Evolutionary conservation across 305 asterid species (phyloP).

Genomic region (Plantago rigida): DNA sequence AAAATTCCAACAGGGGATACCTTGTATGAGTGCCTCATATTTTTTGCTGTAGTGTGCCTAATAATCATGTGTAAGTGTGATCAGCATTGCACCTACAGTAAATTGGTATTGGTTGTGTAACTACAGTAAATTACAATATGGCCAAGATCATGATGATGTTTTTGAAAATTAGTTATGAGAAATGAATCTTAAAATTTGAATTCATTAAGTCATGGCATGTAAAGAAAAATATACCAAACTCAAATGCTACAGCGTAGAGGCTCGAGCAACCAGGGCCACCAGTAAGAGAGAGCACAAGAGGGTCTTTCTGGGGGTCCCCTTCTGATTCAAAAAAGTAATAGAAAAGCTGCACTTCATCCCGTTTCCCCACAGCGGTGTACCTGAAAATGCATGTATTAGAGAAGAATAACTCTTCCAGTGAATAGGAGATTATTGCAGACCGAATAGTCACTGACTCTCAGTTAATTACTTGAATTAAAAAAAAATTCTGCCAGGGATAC

Average conservation of each 20-base stretch:
- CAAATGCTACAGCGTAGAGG: constrained; percentile 23
- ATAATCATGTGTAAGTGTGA: too few relatives aligned
- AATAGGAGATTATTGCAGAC: neutral
- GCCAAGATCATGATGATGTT: too few relatives aligned
- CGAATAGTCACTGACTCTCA: too few relatives aligned
- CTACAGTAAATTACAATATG: too few relatives aligned
- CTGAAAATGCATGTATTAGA: constrained; percentile 13
- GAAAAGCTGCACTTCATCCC: constrained; percentile 26
- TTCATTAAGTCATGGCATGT: neutral
- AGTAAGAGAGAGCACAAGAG: constrained; percentile 26
- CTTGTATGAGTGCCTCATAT: too few relatives aligned
- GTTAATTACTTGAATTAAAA: neutral
- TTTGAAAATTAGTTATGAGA: too few relatives aligned
- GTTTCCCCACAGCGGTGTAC: constrained; percentile 24
- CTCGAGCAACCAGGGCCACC: constrained; percentile 35
- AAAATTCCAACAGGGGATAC: too few relatives aligned
- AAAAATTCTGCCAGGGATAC: neutral
- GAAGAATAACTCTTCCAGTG: neutral
- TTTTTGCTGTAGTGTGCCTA: too few relatives aligned
- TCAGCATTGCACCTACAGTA: too few relatives aligned
- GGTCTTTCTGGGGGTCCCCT: constrained; percentile 24
- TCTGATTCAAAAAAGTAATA: constrained; percentile 31
- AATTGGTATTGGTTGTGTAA: too few relatives aligned
- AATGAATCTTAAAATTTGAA: too few relatives aligned
- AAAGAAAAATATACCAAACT: constrained; percentile 20